Base-by-base conservation (phyloP, 2,329 filamentous ascomycete species). In the Blumeria graminis region DNA sequence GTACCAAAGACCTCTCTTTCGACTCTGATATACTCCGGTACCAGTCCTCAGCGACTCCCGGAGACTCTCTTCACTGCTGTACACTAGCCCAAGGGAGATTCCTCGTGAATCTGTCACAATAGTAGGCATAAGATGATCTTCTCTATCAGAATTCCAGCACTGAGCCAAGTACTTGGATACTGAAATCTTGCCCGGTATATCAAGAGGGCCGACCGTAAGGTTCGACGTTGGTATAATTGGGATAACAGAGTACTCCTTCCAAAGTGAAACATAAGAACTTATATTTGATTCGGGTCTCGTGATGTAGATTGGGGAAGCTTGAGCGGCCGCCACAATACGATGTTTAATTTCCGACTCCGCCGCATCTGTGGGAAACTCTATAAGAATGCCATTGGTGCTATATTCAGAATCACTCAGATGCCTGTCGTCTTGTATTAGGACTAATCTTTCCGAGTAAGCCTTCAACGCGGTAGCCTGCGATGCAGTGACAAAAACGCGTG, bases 1-100 rank as follows among this genome's bases (percentile, higher is more conserved):
- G 69, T 94, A 84, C 92, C 92, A 98, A 33, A 98, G 71, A 0
- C 92, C 92, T 48, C 92, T 79, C 73, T 95, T 96, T 55, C 92
- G 78, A 71, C 90, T 96, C 70, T 95, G 88, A 68, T 98, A 98
- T 39, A 96, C 90, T 35, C 92, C 66, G 11, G 76, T 75, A 18
- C 82, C 81, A 7, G 87, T 94, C 64, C 78, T 79, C 59, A 98
- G 68, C 39, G 90, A 90, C 71, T 94, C 90, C 8, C 80, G 74
- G 36, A 98, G 80, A 67, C 90, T 96, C 68, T 93, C 86, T 60
- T 84, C 80, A 65, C 86, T 95, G 69, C 89, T 94, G 74, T 95
- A 98, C 16, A 95, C 92, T 61, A 98, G 71, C 0, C 92, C 92
- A 13, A 98, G 72, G 8, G 87, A 86, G 18, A 84, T 74, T 1